A percentile compares a stretch with the other conserved stretches of the same genome.
These are phyloP conservation scores for Hyphodiscus hymeniophilus DNA, from an alignment of 495 filamentous ascomycete species.

Conservation along the genomic window DNA sequence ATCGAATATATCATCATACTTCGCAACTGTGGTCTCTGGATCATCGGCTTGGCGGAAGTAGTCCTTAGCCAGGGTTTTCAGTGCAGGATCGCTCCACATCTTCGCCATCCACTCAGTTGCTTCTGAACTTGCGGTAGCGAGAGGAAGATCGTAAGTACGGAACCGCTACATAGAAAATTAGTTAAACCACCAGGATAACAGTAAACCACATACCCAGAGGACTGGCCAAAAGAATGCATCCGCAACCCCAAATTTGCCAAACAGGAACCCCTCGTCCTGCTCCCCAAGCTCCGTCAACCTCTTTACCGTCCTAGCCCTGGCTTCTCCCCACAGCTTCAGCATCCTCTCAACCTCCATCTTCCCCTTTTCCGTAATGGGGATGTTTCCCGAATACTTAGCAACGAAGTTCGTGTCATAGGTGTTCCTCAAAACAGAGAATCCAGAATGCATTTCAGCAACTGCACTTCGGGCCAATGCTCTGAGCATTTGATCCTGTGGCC, in stretches of 20 bases:
- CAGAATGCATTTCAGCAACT: conserved; percentile 47
- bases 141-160: conserved; percentile 35
- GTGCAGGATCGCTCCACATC: conserved; percentile 39
- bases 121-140: conserved; percentile 29
- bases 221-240: conserved; percentile 31
- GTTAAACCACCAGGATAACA: not conserved
- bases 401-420: conserved; percentile 38
- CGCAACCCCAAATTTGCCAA: conserved; percentile 32
- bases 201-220: conserved; percentile 29
- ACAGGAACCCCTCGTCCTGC: conserved; percentile 28
- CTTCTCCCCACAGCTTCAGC: conserved; percentile 27
- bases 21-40: conserved; percentile 28
- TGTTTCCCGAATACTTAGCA: conserved; percentile 22
- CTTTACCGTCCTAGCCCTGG: conserved; percentile 18
- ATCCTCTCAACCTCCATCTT: conserved; percentile 27
- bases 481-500: conserved; percentile 35
- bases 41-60: conserved; percentile 33
- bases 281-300: conserved; percentile 29
- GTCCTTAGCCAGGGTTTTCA: conserved; percentile 25
- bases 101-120: conserved; percentile 36
- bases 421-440: conserved; percentile 37
- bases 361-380: conserved; percentile 20
- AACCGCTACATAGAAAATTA: conserved; percentile 28
- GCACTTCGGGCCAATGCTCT: conserved; percentile 42
- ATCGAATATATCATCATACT: conserved; percentile 36